Base-by-base conservation (phyloP, 306 rosid species). In the Ormosia emarginata region DNA sequence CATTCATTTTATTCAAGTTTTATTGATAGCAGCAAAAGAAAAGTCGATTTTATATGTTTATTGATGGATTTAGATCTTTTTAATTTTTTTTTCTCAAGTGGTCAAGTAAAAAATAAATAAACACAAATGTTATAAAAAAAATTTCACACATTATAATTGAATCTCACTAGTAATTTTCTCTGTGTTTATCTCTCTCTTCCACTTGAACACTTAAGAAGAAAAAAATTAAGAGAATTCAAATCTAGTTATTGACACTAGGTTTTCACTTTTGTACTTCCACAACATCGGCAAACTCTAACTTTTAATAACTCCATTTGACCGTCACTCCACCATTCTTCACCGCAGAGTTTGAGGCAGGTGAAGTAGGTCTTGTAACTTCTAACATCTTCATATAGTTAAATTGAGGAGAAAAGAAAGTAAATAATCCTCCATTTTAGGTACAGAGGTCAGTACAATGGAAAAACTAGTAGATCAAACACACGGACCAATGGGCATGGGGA, bases 401-500 rank as follows among this genome's bases (percentile, higher is more conserved):
- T 44, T 66, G 64, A 65, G 69, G 66, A 66, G 74, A 62, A 49
- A 37, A 67, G 49, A 69, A 69, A 32, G 49, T 56, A 67, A 39
- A 29, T 4, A 57, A 36, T 67, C 47, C 77, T 41, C 67, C 61
- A 56, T 68, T 67, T 29, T 53, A 53, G 56, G 66, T 30, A 53
- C 24, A 55, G 44, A 30, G 56, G 57, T 39, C 46, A 53, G 47
- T 67, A 67, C 82, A 79, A 41, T 41, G 67, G 76, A 67, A 67
- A 67, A 47, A 44, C 68, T 79, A 58, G 67, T 53, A 55, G 77
- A 68, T 78, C 75, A 53, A 58, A 78, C 75, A 79, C 67, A 7
- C 41, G 77, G 50, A 79, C 77, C 71, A 57, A 15, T 47, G 9
- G 29, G 37, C 69, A 32, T 3, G 50, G 37, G 49, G 61, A 43